Evolutionary conservation across 139 green algal genomes (phyloP).

Genomic region (Zygnema cylindricum): DNA sequence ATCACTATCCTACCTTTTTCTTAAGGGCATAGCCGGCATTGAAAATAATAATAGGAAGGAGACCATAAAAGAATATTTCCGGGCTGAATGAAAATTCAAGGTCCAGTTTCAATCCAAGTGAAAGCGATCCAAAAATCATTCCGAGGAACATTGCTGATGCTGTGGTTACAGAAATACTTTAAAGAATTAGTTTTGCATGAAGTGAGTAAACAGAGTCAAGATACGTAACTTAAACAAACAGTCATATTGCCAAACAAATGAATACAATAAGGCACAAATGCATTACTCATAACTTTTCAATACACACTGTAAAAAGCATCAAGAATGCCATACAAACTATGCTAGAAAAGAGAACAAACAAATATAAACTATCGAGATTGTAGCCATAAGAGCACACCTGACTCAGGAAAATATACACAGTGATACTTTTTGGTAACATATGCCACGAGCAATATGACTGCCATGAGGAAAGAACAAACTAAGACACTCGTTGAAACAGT

Average conservation of each 20-base stretch:
- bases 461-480: slow-evolving; percentile 44
- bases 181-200: slow-evolving; percentile 19
- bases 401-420: slow-evolving; percentile 41
- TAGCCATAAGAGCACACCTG: neutral
- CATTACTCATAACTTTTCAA: neutral
- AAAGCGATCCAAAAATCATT: slow-evolving; percentile 54
- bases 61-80: slow-evolving; percentile 78
- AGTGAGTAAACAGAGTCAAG: neutral
- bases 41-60: slow-evolving; percentile 86
- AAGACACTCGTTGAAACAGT: slow-evolving; percentile 14
- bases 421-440: slow-evolving; percentile 44
- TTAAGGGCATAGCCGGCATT: slow-evolving; percentile 79
- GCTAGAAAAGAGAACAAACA: neutral
- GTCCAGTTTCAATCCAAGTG: neutral
- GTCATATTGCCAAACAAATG: slow-evolving; percentile 10
- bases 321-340: neutral
- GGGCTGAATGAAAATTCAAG: slow-evolving; percentile 51
- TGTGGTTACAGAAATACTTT: slow-evolving; percentile 25
- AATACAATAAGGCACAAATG: slow-evolving; percentile 10
- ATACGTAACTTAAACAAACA: neutral
- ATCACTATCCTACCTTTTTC: slow-evolving; percentile 40
- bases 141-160: slow-evolving; percentile 56
- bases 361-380: neutral
- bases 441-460: slow-evolving; percentile 24
- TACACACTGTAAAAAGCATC: neutral